Conservation (phyloP, 352 stramenopile genomes). For the Pythium insidiosum region DNA sequence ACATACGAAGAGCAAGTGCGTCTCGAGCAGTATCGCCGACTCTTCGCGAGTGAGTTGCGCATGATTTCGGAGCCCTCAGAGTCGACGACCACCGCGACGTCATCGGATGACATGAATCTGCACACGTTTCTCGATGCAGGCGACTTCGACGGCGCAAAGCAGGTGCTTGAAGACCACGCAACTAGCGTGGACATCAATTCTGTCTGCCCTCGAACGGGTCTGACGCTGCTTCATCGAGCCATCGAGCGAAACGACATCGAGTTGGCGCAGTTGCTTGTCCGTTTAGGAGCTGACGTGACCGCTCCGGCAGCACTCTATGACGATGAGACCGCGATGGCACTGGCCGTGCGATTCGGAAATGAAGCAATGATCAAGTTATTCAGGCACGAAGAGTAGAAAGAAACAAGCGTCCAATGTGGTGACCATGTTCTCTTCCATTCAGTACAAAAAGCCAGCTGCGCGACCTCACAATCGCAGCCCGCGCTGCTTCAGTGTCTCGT, state of each 20-base stretch:
- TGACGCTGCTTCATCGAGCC: slow-evolving; percentile 61
- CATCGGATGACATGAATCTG: slow-evolving; percentile 17
- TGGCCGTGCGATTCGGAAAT: slow-evolving; percentile 48
- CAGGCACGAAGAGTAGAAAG: no score
- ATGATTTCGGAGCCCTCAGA: slow-evolving; percentile 25
- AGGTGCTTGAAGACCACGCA: slow-evolving; percentile 1
- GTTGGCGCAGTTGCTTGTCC: slow-evolving; percentile 34
- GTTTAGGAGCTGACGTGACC: slow-evolving; percentile 27
- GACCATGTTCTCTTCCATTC: no score
- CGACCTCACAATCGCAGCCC: no score
- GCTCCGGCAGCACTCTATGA: slow-evolving; percentile 44
- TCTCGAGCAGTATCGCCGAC: slow-evolving; percentile 39
- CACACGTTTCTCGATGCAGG: slow-evolving; percentile 35
- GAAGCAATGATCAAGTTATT: slow-evolving; percentile 28
- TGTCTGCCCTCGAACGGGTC: slow-evolving; percentile 40
- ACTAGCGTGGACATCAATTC: slow-evolving; percentile 18
- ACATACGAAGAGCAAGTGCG: slow-evolving; percentile 51
- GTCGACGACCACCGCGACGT: neutral
- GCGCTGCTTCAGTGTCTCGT: no score
- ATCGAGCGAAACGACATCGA: slow-evolving; percentile 49
- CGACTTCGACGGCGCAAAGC: slow-evolving; percentile 7
- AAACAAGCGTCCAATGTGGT: no score
- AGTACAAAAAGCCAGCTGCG: neutral
- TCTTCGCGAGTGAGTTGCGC: slow-evolving; percentile 30
- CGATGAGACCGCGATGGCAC: slow-evolving; percentile 49